Evolutionary conservation across 768 basidiomycete genomes (phyloP), one percentile per base, ranked within the genome.

Genomic region (Phaeotremella fagi): DNA sequence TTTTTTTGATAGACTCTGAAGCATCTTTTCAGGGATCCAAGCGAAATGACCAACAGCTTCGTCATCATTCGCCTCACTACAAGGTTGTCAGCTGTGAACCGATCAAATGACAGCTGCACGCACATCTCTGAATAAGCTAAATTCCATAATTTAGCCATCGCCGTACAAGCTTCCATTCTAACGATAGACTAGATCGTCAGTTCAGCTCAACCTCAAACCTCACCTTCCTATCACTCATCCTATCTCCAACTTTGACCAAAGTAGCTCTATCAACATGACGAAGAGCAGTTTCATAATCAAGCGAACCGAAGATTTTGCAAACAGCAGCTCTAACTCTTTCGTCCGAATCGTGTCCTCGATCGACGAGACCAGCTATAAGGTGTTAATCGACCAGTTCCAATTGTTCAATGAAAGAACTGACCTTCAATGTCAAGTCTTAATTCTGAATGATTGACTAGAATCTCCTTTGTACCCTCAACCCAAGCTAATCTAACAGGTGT

Each of bases 81-180:
- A 14, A n/a, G 12, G 38, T 9, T 27, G 38, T 14, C 38, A 41
- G 20, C 12, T 41, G 38, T 41, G 20, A 7, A 6, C 38, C 12
- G 20, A 9, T 35, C n/a, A 35, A 9, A 35, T n/a, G 11, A 35
- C n/a, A 12, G 11, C 20, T 18, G 25, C 9, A 75, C 88, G 54
- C 60, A 95, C 90, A 99, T 91, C 72, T 95, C 90, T 0, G 86
- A 82, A 72, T 84, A 91, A 0, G 91, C 90, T 12, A 86, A 76
- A 55, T 80, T 81, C 71, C 87, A 98, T 1, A 97, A 75, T 60
- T 82, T 85, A 3, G 85, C 88, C 0, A 94, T 74, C 14, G 82
- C 82, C 28, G 80, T 83, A 57, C 88, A 79, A 0, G 95, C 89
- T 74, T 92, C 88, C 0, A 52, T 38, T 28, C 76, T 64, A 2